These are phyloP conservation scores for Oryza australiensis DNA, from an alignment of 176 grass and related monocot species.

Conservation along the genomic window DNA sequence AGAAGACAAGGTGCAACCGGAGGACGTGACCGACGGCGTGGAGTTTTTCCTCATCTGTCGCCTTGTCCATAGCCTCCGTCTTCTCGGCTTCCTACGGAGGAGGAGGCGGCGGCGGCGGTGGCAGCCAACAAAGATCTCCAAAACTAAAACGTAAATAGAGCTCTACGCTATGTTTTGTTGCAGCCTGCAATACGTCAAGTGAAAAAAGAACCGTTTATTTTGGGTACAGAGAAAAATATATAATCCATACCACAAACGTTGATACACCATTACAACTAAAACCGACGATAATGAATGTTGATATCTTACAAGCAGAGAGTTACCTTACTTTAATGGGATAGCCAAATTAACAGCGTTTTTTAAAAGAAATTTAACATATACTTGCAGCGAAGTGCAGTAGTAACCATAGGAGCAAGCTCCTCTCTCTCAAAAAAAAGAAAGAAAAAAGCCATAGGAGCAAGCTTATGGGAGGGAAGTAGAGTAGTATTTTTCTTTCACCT, in stretches of 20 bases:
- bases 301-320: not conserved
- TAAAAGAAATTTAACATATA: not conserved
- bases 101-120: no score
- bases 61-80: no score
- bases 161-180: not conserved
- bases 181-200: not conserved
- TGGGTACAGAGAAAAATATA: not conserved
- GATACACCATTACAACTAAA: not conserved
- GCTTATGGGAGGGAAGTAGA: no score
- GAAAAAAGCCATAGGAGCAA: no score
- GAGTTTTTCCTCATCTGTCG: no score
- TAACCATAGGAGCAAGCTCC: not conserved
- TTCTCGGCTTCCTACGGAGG: no score
- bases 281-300: not conserved
- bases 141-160: not conserved
- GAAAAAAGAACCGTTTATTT: no score
- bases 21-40: no score
- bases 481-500: no score
- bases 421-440: no score
- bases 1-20: no score
- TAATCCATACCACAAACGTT: not conserved
- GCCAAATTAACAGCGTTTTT: not conserved
- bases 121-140: not conserved
- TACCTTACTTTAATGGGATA: not conserved
- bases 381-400: not conserved